Evolutionary conservation across 2,329 filamentous ascomycete genomes (phyloP).

Genomic region (Phaeosphaeria sp.): DNA sequence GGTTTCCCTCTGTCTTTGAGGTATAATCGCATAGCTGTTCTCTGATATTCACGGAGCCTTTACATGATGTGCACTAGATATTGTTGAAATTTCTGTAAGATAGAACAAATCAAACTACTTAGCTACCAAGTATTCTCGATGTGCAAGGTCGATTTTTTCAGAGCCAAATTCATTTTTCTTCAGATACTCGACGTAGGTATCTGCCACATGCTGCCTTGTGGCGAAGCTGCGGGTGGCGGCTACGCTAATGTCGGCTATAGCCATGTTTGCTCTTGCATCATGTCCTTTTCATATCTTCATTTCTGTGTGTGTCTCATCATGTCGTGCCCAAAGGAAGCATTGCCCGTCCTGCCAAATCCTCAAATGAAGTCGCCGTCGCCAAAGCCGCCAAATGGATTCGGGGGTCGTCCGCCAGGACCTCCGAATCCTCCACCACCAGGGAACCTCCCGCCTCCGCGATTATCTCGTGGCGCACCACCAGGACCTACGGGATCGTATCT

Average conservation of each 20-base stretch:
- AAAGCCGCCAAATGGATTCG: conserved; percentile 67
- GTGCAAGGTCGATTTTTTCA: neutral
- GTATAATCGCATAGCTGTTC: too few species aligned
- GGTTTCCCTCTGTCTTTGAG: too few species aligned
- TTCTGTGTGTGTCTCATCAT: conserved; percentile 1
- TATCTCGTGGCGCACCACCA: conserved; percentile 53
- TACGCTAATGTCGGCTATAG: neutral
- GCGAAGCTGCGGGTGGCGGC: neutral
- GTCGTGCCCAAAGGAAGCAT: neutral
- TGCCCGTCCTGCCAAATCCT: neutral
- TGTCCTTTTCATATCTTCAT: neutral
- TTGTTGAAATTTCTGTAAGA: too few species aligned
- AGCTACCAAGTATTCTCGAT: too few species aligned
- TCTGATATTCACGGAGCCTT: too few species aligned
- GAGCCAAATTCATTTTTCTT: neutral
- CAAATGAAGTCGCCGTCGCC: conserved; percentile 65
- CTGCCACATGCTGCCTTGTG: neutral
- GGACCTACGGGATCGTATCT: conserved; percentile 82
- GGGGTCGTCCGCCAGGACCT: conserved; percentile 54
- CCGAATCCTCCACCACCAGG: conserved; percentile 55
- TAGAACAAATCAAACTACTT: too few species aligned
- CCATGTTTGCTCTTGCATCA: neutral
- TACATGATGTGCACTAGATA: too few species aligned
- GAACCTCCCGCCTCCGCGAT: conserved; percentile 37
- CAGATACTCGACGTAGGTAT: neutral